Base-by-base conservation (phyloP, 2,329 filamentous ascomycete species). In the Penicillium sp. region DNA sequence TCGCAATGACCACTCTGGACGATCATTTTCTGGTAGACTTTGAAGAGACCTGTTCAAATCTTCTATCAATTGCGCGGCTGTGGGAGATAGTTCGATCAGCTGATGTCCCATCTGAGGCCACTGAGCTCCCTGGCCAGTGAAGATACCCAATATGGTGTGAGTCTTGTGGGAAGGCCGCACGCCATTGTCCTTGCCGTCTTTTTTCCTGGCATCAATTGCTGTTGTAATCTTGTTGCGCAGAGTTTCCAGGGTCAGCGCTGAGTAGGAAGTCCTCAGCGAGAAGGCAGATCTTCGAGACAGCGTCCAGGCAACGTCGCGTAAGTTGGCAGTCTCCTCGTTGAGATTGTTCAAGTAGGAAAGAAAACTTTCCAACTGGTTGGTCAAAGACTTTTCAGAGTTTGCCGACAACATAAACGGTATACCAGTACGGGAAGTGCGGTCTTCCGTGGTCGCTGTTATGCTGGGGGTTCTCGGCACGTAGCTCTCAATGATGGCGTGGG, bases 61-160 rank as follows among this genome's bases (percentile, higher is more conserved):
- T n/a, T n/a, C n/a, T n/a, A n/a, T n/a, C n/a, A n/a, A n/a, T n/a
- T 4, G 30, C 30, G 4, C 11, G 12, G 30, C 30, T 7, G 20
- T 2, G 18, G 18, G 20, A 46, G 53, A 43, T 66, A 51, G 20
- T 65, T 33, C 16, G n/a, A 60, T 14, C 11, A 68, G 56, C 16
- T 64, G 46, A 48, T 58, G 53, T 47, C 67, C 68, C 67, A 74
- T 71, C 40, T 66, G 64, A 5, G 66, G 52, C 55, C 74, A 74
- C 30, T 70, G 65, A 11, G 68, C 65, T 5, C 72, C 73, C 58
- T 75, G 72, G 5, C 72, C 72, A 5, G 72, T 72, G 45, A 73
- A 75, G 6, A 68, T 55, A 42, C 48, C 49, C 1, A 47, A 56
- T 26, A 30, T 26, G 53, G 8, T 26, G 56, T 16, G 14, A 2